Percentiles rank a stretch among this genome's conserved stretches.
Evolutionary conservation across 208 protist genomes (phyloP).

Genomic region (Trypanosoma platydactyli): DNA sequence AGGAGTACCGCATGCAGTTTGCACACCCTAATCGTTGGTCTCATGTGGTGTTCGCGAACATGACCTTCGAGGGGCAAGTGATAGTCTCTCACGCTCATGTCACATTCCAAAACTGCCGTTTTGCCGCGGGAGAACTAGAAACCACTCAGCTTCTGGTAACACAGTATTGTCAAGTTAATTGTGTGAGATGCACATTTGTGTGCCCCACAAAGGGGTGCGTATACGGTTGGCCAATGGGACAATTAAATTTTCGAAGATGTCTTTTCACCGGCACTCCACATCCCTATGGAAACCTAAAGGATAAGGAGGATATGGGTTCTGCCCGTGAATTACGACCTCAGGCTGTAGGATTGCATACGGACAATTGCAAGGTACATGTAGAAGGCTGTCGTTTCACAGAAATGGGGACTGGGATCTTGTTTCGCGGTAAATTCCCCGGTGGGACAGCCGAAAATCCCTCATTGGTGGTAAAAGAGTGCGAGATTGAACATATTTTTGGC

Average conservation of each 20-base stretch:
- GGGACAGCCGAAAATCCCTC: constrained; percentile 14
- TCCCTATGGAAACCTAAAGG: constrained; percentile 8
- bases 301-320: neutral
- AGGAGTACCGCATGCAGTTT: constrained; percentile 81
- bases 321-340: constrained; percentile 22
- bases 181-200: constrained; percentile 78
- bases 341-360: constrained; percentile 56
- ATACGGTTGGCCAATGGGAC: constrained; percentile 65
- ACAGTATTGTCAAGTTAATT: constrained; percentile 79
- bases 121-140: constrained; percentile 28
- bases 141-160: constrained; percentile 66
- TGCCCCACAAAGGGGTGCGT: constrained; percentile 44
- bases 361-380: constrained; percentile 40
- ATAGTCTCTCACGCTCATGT: constrained; percentile 75
- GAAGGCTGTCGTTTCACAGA: constrained; percentile 33
- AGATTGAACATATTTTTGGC: constrained; percentile 57
- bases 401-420: constrained; percentile 40
- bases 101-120: constrained; percentile 81
- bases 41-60: constrained; percentile 57
- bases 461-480: constrained; percentile 41
- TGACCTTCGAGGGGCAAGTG: constrained; percentile 75
- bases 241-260: constrained; percentile 59
- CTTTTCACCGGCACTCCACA: constrained; percentile 68
- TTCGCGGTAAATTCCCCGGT: constrained; percentile 30
- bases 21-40: constrained; percentile 81